Conservation (phyloP, 2,329 filamentous ascomycete genomes). For the Cladosporium oxysporum region DNA sequence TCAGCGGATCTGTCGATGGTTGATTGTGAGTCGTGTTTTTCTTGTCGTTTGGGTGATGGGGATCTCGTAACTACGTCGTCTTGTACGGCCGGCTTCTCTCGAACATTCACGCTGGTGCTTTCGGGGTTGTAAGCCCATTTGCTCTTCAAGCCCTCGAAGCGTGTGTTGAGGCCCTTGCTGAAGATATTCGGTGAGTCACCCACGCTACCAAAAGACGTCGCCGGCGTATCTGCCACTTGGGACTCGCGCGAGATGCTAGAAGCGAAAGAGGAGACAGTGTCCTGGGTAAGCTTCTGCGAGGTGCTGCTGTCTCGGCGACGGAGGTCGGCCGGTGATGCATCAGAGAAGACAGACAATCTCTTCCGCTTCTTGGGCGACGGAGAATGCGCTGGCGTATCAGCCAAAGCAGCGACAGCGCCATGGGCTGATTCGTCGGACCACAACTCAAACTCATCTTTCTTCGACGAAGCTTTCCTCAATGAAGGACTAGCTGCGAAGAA, state of each 20-base stretch:
- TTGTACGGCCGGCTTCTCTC: not conserved
- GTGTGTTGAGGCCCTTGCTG: slow-evolving; percentile 28
- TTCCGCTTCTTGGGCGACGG: slow-evolving; percentile 32
- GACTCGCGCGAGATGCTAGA: slow-evolving; percentile 21
- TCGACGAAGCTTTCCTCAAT: slow-evolving; percentile 36
- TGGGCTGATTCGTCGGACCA: slow-evolving; percentile 52
- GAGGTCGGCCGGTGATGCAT: slow-evolving; percentile 17
- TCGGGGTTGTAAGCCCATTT: slow-evolving; percentile 20
- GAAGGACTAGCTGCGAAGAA: slow-evolving; percentile 48
- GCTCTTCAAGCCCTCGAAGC: slow-evolving; percentile 28
- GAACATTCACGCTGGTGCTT: not conserved
- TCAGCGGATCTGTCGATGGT: not conserved
- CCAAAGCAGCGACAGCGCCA: slow-evolving; percentile 43
- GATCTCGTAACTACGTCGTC: not conserved
- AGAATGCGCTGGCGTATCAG: slow-evolving; percentile 22
- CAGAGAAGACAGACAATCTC: slow-evolving; percentile 33
- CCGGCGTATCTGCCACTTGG: slow-evolving; percentile 25
- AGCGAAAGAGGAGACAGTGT: slow-evolving; percentile 16
- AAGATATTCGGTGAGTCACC: slow-evolving; percentile 25
- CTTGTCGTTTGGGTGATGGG: not conserved
- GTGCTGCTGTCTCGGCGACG: not conserved
- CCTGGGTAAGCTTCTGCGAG: slow-evolving; percentile 6
- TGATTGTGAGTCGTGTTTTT: not conserved
- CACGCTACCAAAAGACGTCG: slow-evolving; percentile 30
- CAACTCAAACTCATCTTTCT: slow-evolving; percentile 45